Percentiles rank a stretch among this genome's conserved stretches.
These are phyloP conservation scores for Coemansia furcata DNA, from an alignment of 192 early-diverging fungal genomes.

Conservation along the genomic window DNA sequence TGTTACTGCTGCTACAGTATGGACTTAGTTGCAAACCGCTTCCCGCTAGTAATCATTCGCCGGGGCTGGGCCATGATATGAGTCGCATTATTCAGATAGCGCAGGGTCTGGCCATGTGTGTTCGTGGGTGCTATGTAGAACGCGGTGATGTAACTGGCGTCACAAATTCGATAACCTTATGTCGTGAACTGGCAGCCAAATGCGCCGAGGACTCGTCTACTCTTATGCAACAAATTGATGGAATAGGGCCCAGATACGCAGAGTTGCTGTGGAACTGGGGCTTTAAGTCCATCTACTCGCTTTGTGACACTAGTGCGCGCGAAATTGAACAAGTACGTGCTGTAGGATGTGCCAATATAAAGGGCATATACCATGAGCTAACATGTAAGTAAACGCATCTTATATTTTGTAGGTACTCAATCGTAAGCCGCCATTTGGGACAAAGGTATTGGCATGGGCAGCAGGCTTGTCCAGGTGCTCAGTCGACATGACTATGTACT, in stretches of 20 bases:
- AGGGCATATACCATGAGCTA: background rate
- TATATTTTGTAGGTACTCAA: conserved; percentile 38
- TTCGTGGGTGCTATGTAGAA: conserved; percentile 23
- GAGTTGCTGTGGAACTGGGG: conserved; percentile 50
- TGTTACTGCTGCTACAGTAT: conserved; percentile 38
- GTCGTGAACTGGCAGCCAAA: conserved; percentile 43
- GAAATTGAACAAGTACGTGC: conserved; percentile 53
- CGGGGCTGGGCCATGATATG: conserved; percentile 31
- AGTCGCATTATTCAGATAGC: conserved; percentile 18
- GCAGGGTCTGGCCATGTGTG: conserved; percentile 20
- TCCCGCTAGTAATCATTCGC: conserved; percentile 22
- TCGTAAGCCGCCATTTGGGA: conserved; percentile 63
- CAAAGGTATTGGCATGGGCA: conserved; percentile 41
- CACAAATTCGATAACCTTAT: conserved; percentile 7
- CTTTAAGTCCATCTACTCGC: conserved; percentile 43
- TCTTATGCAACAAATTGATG: conserved; percentile 58
- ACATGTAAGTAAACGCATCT: background rate
- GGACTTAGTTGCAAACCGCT: conserved; percentile 20
- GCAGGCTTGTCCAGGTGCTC: conserved; percentile 4
- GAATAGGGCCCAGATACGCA: conserved; percentile 56
- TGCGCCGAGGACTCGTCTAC: conserved; percentile 51
- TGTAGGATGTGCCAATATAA: background rate
- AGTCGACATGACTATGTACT: conserved; percentile 7
- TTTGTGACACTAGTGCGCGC: conserved; percentile 36
- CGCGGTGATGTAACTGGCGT: conserved; percentile 10